Evolutionary conservation across 2,329 filamentous ascomycete genomes (phyloP), one percentile per base, ranked within the genome.

Genomic region (Pseudocercospora crystallina): DNA sequence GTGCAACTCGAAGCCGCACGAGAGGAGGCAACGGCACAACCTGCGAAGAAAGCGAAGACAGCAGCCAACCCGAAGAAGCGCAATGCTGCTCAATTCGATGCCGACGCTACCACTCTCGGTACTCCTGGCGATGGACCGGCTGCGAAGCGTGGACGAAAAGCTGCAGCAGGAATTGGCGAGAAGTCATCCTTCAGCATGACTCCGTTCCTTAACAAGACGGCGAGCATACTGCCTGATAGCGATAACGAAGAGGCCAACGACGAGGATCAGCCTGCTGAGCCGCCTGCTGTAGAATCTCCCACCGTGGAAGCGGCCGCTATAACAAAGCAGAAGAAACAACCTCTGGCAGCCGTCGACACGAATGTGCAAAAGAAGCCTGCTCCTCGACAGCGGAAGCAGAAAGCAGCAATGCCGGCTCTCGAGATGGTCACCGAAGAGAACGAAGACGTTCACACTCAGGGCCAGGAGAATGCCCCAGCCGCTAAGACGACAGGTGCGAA

Each of bases 161-260:
- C 66, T 10, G 80, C 83, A 14, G 78, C 81, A 1, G 73, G 83
- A 48, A 75, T 87, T 5, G 90, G 88, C 29, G 89, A 95, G 65
- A 96, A 96, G 70, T 96, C 91, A 0, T 85, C 81, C 2, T 96
- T 97, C 70, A 96, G 90, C 3, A 90, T 96, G 57, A 97, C 92
- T 0, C 92, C 92, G 0, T 96, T 95, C 75, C 77, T 97, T 54
- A 95, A 91, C 69, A 83, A 86, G 43, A 85, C 82, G 20, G 83
- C 78, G 54, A 85, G 76, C 57, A 73, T 85, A 11, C 71, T 73
- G n/a, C 71, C 74, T 5, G 58, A 55, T n/a, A 57, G 52, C 34
- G 69, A 71, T 29, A 75, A 70, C 13, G 65, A 64, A 29, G 61
- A 66, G n/a, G 68, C 68, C 14, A 53, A 54, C 17, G 54, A 52